Conservation (phyloP, 1,139 yeast genomes). For the Yamadazyma songkhlaensis region DNA sequence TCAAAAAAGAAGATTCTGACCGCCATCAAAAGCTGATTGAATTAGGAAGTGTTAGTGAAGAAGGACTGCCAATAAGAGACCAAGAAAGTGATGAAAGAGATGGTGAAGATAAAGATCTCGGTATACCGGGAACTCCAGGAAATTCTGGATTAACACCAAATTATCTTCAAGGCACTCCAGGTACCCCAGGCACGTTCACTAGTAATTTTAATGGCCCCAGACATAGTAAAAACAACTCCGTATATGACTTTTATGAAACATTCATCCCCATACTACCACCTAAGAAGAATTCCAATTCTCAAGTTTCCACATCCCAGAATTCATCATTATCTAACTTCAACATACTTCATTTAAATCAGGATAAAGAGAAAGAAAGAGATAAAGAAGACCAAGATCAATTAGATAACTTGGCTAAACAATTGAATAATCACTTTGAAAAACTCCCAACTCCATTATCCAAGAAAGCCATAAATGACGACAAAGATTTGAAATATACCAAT, state of each 20-base stretch:
- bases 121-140: slow-evolving; percentile 4
- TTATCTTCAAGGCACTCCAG: background rate
- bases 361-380: slow-evolving; percentile 10
- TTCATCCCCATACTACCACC: slow-evolving; percentile 36
- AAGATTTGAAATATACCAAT: too few relatives aligned
- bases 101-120: slow-evolving; percentile 2
- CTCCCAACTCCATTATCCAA: slow-evolving; percentile 13
- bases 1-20: too few relatives aligned
- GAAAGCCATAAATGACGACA: too few relatives aligned
- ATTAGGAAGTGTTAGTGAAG: too few relatives aligned
- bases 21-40: too few relatives aligned
- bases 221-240: slow-evolving; percentile 21
- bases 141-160: slow-evolving; percentile 1
- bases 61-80: too few relatives aligned
- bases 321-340: slow-evolving; percentile 4
- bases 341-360: background rate
- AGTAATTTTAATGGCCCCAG: background rate
- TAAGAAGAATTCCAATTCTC: slow-evolving; percentile 1
- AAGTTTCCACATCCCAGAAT: slow-evolving; percentile 1
- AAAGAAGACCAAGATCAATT: slow-evolving; percentile 15
- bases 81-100: slow-evolving; percentile 2
- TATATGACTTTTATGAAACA: slow-evolving; percentile 44
- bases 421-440: slow-evolving; percentile 40
- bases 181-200: slow-evolving; percentile 2
- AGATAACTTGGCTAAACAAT: slow-evolving; percentile 43